Evolutionary conservation across 371 early-diverging fungal species (phyloP).

Genomic region (Thermomucor indicae-seudaticae): DNA sequence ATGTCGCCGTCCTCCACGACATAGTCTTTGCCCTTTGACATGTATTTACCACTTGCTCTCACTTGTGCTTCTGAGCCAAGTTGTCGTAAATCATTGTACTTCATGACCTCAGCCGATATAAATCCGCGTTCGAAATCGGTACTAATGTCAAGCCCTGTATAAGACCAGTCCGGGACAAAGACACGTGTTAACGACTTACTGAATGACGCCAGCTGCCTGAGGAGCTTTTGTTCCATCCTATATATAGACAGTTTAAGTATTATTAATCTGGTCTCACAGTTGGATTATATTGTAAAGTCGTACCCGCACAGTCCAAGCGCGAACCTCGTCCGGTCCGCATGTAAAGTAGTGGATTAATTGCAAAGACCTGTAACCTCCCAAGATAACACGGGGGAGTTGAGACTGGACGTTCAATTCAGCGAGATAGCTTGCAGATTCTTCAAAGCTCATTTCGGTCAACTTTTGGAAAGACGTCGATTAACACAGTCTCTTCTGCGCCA

Average conservation of each 20-base stretch:
- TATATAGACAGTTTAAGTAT: not conserved
- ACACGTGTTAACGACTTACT: slow-evolving; percentile 21
- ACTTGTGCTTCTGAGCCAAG: slow-evolving; percentile 48
- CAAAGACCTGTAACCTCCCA: slow-evolving; percentile 85
- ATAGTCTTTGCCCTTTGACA: slow-evolving; percentile 95
- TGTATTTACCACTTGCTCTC: slow-evolving; percentile 52
- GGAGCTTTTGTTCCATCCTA: slow-evolving; percentile 80
- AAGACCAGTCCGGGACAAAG: not conserved
- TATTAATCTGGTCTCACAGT: not conserved
- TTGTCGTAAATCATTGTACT: slow-evolving; percentile 59
- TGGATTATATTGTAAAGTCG: not conserved
- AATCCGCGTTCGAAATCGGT: slow-evolving; percentile 91
- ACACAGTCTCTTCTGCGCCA: not conserved
- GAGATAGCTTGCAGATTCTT: slow-evolving; percentile 31
- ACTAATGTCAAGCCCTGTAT: slow-evolving; percentile 36
- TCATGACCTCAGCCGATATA: slow-evolving; percentile 91
- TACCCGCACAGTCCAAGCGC: slow-evolving; percentile 74
- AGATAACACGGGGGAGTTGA: slow-evolving; percentile 75
- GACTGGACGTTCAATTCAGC: slow-evolving; percentile 35
- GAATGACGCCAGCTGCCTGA: slow-evolving; percentile 90
- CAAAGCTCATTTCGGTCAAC: slow-evolving; percentile 41
- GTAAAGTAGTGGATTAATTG: slow-evolving; percentile 91
- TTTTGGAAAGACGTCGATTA: slow-evolving; percentile 1
- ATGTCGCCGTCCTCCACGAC: slow-evolving; percentile 95
- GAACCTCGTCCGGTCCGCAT: slow-evolving; percentile 82